Evolutionary conservation across 164 flowering plant species (phyloP).

Genomic region (Pachysandra terminalis): DNA sequence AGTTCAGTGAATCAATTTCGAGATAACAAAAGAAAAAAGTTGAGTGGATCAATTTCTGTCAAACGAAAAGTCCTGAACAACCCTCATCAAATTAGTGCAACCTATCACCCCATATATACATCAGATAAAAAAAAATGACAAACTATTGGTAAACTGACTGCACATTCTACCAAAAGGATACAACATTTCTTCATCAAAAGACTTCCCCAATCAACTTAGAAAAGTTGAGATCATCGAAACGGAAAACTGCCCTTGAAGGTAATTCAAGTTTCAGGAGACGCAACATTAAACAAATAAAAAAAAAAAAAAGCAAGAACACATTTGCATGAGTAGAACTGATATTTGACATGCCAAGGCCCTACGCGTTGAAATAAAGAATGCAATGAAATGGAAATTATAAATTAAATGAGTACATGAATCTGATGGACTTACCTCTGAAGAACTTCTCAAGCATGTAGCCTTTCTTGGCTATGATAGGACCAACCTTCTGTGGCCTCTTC

Average conservation of each 20-base stretch:
- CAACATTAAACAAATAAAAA: neutral
- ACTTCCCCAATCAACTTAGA: neutral
- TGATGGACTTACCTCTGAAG: conserved; percentile 49
- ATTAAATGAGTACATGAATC: neutral
- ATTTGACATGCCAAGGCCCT: neutral
- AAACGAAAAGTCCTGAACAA: no score
- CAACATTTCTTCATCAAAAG: neutral
- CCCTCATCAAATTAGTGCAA: neutral
- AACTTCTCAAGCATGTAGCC: conserved; percentile 62
- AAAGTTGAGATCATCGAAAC: neutral
- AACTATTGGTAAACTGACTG: neutral
- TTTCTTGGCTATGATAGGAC: conserved; percentile 51
- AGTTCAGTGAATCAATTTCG: no score
- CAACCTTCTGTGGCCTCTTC: conserved; percentile 56
- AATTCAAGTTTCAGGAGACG: neutral
- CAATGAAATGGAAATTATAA: neutral
- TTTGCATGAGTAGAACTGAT: neutral
- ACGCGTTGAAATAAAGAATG: neutral
- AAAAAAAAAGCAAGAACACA: neutral
- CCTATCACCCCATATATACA: neutral
- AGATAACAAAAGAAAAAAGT: no score
- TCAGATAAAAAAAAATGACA: neutral
- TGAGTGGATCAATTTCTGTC: no score
- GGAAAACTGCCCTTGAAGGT: neutral
- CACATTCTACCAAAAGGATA: neutral